Conservation (phyloP, 31 red algal genomes). For the Porphyra umbilicalis region DNA sequence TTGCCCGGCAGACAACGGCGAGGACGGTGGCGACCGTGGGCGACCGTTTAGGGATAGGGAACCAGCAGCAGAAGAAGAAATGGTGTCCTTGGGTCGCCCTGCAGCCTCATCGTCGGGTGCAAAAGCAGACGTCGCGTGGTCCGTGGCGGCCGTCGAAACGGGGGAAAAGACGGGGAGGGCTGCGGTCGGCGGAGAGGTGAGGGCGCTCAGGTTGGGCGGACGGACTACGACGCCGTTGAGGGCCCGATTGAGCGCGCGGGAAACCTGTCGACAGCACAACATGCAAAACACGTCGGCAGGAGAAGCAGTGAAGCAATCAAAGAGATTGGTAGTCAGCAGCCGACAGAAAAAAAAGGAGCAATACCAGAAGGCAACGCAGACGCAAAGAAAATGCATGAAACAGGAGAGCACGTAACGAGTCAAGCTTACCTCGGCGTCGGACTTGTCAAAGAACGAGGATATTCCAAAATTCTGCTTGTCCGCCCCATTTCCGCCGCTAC, state of each 20-base stretch:
- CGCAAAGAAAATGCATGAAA: background rate
- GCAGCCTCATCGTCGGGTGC: background rate
- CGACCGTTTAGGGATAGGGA: background rate
- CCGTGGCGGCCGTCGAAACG: background rate
- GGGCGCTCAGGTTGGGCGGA: background rate
- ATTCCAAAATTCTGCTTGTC: constrained; percentile 1
- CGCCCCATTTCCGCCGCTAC: background rate
- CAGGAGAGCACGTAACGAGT: no score
- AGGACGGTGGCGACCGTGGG: background rate
- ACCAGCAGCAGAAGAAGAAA: background rate
- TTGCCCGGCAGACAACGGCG: background rate
- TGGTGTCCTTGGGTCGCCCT: background rate
- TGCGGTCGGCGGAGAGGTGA: background rate
- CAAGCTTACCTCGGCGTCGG: constrained; percentile 21
- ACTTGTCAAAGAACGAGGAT: constrained; percentile 41
- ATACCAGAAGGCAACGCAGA: background rate
- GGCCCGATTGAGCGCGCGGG: constrained; percentile 36
- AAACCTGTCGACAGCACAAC: constrained; percentile 2
- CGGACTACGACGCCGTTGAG: constrained; percentile 4
- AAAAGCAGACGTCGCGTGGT: background rate
- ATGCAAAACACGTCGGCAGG: no score
- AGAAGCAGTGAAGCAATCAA: no score
- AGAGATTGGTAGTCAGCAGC: no score
- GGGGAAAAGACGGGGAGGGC: background rate
- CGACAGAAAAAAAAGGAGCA: background rate